Evolutionary conservation across 2,329 filamentous ascomycete genomes (phyloP).

Genomic region (Furcasterigmium sp.): DNA sequence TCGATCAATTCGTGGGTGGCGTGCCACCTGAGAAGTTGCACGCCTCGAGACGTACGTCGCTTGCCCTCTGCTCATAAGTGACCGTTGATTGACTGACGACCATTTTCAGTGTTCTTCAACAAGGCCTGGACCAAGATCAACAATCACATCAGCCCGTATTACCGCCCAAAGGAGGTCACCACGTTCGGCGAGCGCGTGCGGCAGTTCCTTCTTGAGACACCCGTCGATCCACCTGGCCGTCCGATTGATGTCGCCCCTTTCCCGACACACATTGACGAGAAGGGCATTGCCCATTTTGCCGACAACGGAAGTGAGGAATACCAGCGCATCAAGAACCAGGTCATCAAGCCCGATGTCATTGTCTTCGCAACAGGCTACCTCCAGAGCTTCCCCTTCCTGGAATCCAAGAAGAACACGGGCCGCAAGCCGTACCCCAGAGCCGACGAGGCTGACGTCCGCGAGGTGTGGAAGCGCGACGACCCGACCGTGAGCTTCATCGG

Average conservation of each 20-base stretch:
- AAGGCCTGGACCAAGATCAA: conserved; percentile 27
- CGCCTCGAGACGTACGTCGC: conserved; percentile 1
- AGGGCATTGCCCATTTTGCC: conserved; percentile 25
- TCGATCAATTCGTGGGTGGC: conserved; percentile 42
- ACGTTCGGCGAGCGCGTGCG: conserved; percentile 21
- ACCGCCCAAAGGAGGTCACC: conserved; percentile 18
- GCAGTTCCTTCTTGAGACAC: conserved; percentile 24
- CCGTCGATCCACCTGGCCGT: conserved; percentile 15
- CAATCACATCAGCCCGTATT: conserved; percentile 26
- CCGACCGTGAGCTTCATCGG: conserved; percentile 39
- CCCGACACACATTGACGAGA: conserved; percentile 22
- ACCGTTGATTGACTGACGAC: background rate
- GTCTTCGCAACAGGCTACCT: conserved; percentile 31
- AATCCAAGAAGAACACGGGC: conserved; percentile 23
- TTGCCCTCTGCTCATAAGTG: background rate
- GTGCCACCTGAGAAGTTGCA: conserved; percentile 21
- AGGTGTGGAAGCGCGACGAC: conserved; percentile 40
- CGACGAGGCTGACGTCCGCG: conserved; percentile 43
- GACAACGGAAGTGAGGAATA: conserved; percentile 23
- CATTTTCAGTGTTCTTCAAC: conserved; percentile 23
- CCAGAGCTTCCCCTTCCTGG: conserved; percentile 25
- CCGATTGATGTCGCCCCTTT: conserved; percentile 29
- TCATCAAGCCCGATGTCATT: conserved; percentile 27
- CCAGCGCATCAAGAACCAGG: conserved; percentile 18
- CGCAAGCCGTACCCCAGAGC: conserved; percentile 29